Conservation (phyloP, 2,329 filamentous ascomycete genomes). For the Samsoniella hepiali region DNA sequence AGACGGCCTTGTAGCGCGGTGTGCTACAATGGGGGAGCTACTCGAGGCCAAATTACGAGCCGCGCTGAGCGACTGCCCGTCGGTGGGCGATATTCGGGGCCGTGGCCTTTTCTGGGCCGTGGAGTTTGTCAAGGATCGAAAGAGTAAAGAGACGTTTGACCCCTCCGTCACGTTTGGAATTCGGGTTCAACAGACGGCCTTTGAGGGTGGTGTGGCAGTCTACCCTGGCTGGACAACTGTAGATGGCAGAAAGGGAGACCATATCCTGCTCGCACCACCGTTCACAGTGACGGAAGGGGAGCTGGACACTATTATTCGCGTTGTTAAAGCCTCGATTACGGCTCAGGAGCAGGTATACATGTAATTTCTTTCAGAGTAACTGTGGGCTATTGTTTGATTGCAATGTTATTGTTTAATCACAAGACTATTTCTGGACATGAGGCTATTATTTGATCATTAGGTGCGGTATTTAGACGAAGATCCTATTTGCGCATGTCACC, state of each 20-base stretch:
- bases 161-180: constrained; percentile 26
- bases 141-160: constrained; percentile 36
- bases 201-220: constrained; percentile 40
- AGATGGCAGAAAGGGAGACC: constrained; percentile 61
- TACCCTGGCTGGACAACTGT: constrained; percentile 63
- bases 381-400: no score
- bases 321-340: constrained; percentile 1
- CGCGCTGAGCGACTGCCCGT: constrained; percentile 28
- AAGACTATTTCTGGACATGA: no score
- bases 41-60: constrained; percentile 29
- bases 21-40: constrained; percentile 29
- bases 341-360: neutral
- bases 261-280: constrained; percentile 66
- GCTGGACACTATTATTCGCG: constrained; percentile 22
- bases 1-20: constrained; percentile 33
- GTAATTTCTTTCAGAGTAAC: neutral
- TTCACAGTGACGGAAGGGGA: constrained; percentile 54
- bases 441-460: no score
- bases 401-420: no score
- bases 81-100: constrained; percentile 41
- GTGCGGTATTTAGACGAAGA: no score
- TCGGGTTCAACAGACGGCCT: constrained; percentile 29
- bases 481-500: no score
- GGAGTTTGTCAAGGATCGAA: constrained; percentile 42
- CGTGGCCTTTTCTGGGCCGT: constrained; percentile 45